Conservation (phyloP, 148 eudicot species). For the Heliosperma pusillum region DNA sequence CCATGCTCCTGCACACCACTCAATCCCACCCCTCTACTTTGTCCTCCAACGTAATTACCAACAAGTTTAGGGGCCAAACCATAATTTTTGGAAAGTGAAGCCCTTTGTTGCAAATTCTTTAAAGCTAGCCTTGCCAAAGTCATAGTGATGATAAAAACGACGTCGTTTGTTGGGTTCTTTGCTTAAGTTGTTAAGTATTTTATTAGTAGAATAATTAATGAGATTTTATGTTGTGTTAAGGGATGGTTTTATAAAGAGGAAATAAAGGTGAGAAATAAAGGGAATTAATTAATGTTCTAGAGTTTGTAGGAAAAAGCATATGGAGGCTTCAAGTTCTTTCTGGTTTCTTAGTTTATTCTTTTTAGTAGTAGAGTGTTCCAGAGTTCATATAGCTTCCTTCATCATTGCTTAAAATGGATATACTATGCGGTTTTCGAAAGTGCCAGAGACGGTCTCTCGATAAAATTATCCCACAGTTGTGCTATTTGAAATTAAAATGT, state of each 20-base stretch:
- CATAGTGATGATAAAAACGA: constrained; percentile 25
- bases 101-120: constrained; percentile 41
- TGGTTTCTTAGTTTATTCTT: neutral
- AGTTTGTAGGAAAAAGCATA: constrained; percentile 18
- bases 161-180: neutral
- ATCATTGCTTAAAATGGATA: no score
- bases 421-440: no score
- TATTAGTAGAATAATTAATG: neutral
- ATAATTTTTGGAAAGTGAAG: constrained; percentile 2
- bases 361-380: neutral
- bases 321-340: constrained; percentile 19
- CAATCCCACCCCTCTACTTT: no score
- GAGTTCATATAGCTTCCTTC: neutral
- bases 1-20: constrained; percentile 24
- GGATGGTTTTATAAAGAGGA: neutral
- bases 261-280: neutral
- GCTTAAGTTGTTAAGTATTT: neutral
- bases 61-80: neutral
- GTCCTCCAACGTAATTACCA: constrained; percentile 5
- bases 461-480: no score
- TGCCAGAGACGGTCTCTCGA: no score
- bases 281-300: neutral
- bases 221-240: neutral
- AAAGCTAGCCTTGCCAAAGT: constrained; percentile 50
- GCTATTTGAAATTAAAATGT: no score